These are phyloP conservation scores for Leptoxyphium fumago DNA, from an alignment of 2,329 filamentous ascomycete genomes.

Conservation along the genomic window DNA sequence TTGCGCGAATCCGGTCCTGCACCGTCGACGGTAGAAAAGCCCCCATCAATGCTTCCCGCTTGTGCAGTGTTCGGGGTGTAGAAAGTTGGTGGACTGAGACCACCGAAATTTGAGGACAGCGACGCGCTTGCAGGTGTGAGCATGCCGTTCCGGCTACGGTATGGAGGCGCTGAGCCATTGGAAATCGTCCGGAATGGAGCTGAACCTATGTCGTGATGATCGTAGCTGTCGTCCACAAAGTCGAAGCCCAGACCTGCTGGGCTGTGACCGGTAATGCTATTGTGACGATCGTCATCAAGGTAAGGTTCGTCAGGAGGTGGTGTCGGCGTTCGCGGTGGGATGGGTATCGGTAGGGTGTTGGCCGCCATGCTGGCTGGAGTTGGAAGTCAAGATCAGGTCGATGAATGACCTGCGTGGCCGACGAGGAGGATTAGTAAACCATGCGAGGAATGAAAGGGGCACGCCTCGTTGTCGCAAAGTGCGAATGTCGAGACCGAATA, in stretches of 20 bases:
- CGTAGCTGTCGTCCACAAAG: background rate
- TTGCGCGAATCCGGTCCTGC: constrained; percentile 30
- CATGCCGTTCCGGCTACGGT: constrained; percentile 4
- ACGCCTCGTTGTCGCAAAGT: no score
- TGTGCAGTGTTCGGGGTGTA: constrained; percentile 20
- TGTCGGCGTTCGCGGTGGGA: constrained; percentile 49
- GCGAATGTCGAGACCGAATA: no score
- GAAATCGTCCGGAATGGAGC: background rate
- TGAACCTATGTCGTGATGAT: background rate
- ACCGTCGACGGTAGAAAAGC: constrained; percentile 1
- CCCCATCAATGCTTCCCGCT: constrained; percentile 12
- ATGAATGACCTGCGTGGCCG: no score
- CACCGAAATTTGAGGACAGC: constrained; percentile 8
- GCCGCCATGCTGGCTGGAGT: constrained; percentile 37
- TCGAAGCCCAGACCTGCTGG: background rate
- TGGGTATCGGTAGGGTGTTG: constrained; percentile 38
- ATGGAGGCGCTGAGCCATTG: background rate
- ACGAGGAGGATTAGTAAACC: no score
- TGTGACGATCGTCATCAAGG: constrained; percentile 1
- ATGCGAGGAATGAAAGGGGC: no score
- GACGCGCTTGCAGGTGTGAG: constrained; percentile 17
- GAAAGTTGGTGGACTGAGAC: constrained; percentile 12
- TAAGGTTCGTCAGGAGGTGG: constrained; percentile 40
- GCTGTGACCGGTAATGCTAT: background rate
- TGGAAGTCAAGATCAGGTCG: no score